Percentiles rank a stretch among this genome's conserved stretches.
These are phyloP conservation scores for Alternaria viburni DNA, from an alignment of 2,329 filamentous ascomycete genomes.

Conservation along the genomic window DNA sequence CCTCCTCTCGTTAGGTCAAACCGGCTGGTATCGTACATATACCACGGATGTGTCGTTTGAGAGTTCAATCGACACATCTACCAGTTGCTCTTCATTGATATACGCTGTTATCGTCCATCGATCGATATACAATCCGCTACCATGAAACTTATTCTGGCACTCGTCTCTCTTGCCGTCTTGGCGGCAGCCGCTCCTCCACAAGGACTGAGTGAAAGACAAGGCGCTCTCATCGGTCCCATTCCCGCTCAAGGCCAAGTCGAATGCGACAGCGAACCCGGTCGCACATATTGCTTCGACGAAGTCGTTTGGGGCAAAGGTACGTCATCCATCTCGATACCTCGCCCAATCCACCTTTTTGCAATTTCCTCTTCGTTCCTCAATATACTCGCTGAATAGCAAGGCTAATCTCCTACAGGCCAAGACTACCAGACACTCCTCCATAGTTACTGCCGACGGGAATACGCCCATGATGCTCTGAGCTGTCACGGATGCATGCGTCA, in stretches of 20 bases:
- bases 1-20: too few species aligned
- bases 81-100: background rate
- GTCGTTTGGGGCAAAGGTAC: constrained; percentile 18
- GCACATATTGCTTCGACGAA: constrained; percentile 19
- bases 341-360: background rate
- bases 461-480: constrained; percentile 17
- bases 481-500: constrained; percentile 23
- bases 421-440: constrained; percentile 22
- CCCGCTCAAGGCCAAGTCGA: background rate
- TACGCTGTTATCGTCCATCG: accelerated
- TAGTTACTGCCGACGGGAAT: constrained; percentile 25
- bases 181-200: constrained; percentile 9
- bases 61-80: background rate
- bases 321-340: background rate
- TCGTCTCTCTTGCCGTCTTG: background rate
- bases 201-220: background rate
- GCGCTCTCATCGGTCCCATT: background rate
- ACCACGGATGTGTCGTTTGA: too few species aligned
- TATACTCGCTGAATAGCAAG: accelerated
- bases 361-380: background rate
- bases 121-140: background rate
- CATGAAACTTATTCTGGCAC: constrained; percentile 8
- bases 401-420: constrained; percentile 10
- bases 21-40: too few species aligned
- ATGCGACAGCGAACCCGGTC: constrained; percentile 2